Conservation (phyloP, 2,329 filamentous ascomycete species). For the Ophiostoma sp. region DNA sequence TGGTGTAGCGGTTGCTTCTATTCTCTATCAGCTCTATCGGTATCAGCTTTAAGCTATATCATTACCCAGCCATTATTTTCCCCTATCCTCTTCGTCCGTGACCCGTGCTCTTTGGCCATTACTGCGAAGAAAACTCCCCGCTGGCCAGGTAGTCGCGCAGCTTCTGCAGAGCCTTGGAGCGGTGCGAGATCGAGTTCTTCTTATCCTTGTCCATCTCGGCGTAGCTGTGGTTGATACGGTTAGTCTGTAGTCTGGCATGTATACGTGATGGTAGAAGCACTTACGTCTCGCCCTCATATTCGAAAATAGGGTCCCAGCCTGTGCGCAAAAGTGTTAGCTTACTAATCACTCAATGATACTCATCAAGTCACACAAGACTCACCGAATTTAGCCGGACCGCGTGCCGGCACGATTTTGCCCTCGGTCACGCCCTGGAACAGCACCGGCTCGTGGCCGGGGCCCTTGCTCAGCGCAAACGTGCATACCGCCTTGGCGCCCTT, state of each 20-base stretch:
- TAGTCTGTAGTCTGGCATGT: constrained; percentile 4
- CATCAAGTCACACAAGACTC: constrained; percentile 35
- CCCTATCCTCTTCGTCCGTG: not conserved
- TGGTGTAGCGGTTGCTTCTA: not conserved
- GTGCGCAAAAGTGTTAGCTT: not conserved
- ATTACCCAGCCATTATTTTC: not conserved
- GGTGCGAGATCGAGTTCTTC: constrained; percentile 93
- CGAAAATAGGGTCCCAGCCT: constrained; percentile 97
- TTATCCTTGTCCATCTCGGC: constrained; percentile 87
- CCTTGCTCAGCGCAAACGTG: constrained; percentile 87
- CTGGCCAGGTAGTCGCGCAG: constrained; percentile 72
- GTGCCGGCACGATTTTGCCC: constrained; percentile 75
- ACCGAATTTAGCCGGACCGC: constrained; percentile 81
- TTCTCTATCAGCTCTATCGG: not conserved
- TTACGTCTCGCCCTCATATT: constrained; percentile 80
- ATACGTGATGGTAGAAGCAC: constrained; percentile 27
- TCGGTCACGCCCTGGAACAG: constrained; percentile 88
- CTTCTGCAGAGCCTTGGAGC: constrained; percentile 79
- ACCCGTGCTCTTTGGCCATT: not conserved
- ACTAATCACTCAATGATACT: not conserved
- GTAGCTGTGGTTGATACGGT: constrained; percentile 46
- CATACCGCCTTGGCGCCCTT: constrained; percentile 91
- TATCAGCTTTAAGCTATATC: not conserved
- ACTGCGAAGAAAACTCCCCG: constrained; percentile 28
- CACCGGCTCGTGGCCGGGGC: constrained; percentile 75